Conservation (phyloP, 495 filamentous ascomycete species). For the Aspergillus olivimuriae region DNA sequence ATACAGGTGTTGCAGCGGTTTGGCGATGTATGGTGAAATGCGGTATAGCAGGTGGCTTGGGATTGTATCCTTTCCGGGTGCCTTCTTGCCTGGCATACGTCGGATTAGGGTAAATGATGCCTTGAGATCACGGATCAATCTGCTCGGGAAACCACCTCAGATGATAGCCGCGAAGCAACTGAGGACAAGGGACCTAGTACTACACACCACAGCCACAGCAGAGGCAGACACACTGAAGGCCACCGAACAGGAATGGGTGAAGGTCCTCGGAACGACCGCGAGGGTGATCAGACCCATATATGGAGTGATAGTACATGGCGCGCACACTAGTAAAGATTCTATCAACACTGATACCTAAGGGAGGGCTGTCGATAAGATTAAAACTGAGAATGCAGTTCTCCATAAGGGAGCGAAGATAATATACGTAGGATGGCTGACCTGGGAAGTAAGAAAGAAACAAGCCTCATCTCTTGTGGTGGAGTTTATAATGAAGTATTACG, state of each 20-base stretch:
- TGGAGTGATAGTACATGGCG: background rate
- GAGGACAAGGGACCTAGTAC: background rate
- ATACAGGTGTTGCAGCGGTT: background rate
- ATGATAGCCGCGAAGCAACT: conserved; percentile 1
- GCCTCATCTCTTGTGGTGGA: background rate
- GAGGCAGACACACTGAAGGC: background rate
- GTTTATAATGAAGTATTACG: background rate
- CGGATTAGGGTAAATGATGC: conserved; percentile 6
- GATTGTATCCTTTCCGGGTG: conserved; percentile 1
- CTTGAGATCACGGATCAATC: background rate
- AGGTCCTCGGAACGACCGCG: background rate
- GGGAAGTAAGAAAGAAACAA: background rate
- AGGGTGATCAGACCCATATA: background rate
- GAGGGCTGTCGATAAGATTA: background rate
- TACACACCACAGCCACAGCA: background rate
- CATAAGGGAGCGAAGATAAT: background rate
- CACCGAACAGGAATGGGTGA: background rate
- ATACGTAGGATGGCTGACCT: background rate
- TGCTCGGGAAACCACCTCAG: conserved; percentile 2
- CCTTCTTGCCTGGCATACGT: conserved; percentile 3
- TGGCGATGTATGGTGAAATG: background rate
- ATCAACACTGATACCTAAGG: background rate
- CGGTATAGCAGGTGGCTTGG: conserved; percentile 3
- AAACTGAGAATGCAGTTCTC: background rate
- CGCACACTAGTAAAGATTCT: background rate